phyloP scores from a whole-genome alignment of 495 filamentous ascomycete species.

The Filosporella fistucella region DNA sequence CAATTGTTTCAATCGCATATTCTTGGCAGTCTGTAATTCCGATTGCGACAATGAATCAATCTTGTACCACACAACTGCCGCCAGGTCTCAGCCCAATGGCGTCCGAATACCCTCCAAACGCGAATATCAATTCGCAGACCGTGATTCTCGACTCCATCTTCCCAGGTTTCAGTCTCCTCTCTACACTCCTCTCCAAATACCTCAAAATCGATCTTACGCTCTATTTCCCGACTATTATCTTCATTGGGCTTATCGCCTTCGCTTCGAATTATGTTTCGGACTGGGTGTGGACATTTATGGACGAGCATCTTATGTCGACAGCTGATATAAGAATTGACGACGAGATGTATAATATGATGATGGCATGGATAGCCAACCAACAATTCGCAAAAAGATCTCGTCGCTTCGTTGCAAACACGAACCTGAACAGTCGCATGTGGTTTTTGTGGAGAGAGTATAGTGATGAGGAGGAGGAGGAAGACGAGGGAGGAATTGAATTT shows the following conservation, averaged over 20 bases:
- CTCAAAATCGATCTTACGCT: constrained; percentile 66
- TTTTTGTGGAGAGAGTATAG: constrained; percentile 41
- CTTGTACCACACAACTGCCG: too few species aligned
- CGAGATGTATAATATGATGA: constrained; percentile 64
- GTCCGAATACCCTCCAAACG: not conserved
- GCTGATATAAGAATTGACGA: constrained; percentile 64
- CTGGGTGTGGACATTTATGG: constrained; percentile 37
- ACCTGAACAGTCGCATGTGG: constrained; percentile 43
- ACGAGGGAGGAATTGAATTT: constrained; percentile 24
- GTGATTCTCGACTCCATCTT: constrained; percentile 22
- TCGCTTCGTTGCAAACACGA: constrained; percentile 59
- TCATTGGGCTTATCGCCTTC: constrained; percentile 43
- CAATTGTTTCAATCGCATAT: too few species aligned
- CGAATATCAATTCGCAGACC: constrained; percentile 12
- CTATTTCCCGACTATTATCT: constrained; percentile 60
- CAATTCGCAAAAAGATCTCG: constrained; percentile 50
- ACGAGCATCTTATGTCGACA: constrained; percentile 46
- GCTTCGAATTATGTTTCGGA: constrained; percentile 43
- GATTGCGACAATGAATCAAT: too few species aligned
- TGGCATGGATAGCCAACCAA: constrained; percentile 65
- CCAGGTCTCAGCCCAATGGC: not conserved
- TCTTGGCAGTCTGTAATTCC: too few species aligned
- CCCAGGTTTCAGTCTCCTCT: constrained; percentile 23
- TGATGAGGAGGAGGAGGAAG: constrained; percentile 45
- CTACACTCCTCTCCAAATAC: constrained; percentile 51